These are phyloP conservation scores for Globisporangium polare DNA, from an alignment of 352 stramenopile species.

Conservation along the genomic window DNA sequence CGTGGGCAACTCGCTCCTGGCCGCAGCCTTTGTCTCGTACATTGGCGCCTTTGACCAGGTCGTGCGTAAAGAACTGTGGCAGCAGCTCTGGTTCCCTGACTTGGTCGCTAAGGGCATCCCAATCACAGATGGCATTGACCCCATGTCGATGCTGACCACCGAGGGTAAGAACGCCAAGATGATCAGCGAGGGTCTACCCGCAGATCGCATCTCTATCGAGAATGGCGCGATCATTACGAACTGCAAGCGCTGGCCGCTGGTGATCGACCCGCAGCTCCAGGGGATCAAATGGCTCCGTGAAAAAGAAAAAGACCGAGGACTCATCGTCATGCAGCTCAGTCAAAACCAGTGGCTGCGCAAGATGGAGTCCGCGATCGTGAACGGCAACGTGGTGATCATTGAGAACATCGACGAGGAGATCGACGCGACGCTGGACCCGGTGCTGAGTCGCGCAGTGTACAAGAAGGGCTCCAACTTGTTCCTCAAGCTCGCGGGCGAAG, in stretches of 20 bases:
- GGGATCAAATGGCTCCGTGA: conserved; percentile 98
- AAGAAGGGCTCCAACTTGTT: conserved; percentile 94
- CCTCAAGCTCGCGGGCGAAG: conserved; percentile 93
- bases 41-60: conserved; percentile 96
- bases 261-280: conserved; percentile 97
- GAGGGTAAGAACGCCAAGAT: conserved; percentile 97
- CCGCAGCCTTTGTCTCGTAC: conserved; percentile 97
- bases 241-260: conserved; percentile 96
- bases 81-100: conserved; percentile 86
- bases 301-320: conserved; percentile 91
- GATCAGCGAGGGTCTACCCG: conserved; percentile 95
- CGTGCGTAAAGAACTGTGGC: conserved; percentile 83
- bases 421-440: conserved; percentile 95
- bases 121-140: conserved; percentile 93
- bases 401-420: conserved; percentile 98
- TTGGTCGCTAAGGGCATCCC: conserved; percentile 90
- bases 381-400: conserved; percentile 95
- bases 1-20: conserved; percentile 95
- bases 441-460: conserved; percentile 94
- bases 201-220: conserved; percentile 97
- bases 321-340: conserved; percentile 93
- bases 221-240: conserved; percentile 97
- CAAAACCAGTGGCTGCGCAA: conserved; percentile 96
- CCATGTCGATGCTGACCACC: conserved; percentile 94
- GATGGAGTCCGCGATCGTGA: conserved; percentile 93